Percentiles rank a stretch among this genome's conserved stretches.
phyloP scores from a whole-genome alignment of 192 early-diverging fungal species.

The Coemansia sp. region DNA sequence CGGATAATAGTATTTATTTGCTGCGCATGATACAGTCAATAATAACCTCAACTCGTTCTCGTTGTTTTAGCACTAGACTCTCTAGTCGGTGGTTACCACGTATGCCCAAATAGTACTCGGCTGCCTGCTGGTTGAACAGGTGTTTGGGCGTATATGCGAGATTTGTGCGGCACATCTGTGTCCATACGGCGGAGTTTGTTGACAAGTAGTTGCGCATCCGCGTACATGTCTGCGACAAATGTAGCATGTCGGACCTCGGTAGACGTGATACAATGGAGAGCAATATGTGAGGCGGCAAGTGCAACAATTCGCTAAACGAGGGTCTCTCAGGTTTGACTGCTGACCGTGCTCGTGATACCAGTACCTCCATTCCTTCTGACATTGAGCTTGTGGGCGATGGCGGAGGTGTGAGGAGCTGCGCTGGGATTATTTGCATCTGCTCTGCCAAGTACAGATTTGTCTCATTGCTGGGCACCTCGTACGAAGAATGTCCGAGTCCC shows the following conservation, averaged over 20 bases:
- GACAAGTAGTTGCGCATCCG: slow-evolving; percentile 33
- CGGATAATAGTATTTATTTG: not conserved
- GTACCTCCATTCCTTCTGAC: not conserved
- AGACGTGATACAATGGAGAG: slow-evolving; percentile 35
- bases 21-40: slow-evolving; percentile 25
- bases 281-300: slow-evolving; percentile 42
- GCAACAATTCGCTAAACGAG: slow-evolving; percentile 7
- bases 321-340: not conserved
- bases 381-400: slow-evolving; percentile 22
- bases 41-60: slow-evolving; percentile 34
- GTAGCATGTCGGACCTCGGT: slow-evolving; percentile 13
- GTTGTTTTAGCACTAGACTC: slow-evolving; percentile 34
- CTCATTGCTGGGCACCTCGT: not conserved
- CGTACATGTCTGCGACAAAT: slow-evolving; percentile 43
- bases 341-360: not conserved
- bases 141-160: slow-evolving; percentile 33
- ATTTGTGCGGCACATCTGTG: slow-evolving; percentile 29
- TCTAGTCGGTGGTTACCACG: slow-evolving; percentile 46
- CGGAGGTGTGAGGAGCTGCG: slow-evolving; percentile 49
- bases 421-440: slow-evolving; percentile 17
- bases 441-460: not conserved
- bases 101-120: slow-evolving; percentile 47
- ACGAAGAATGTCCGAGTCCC: not conserved
- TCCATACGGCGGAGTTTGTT: slow-evolving; percentile 37
- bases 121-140: slow-evolving; percentile 34